Conservation (phyloP, 2,329 filamentous ascomycete species). For the Penicillium sclerotigenum region DNA sequence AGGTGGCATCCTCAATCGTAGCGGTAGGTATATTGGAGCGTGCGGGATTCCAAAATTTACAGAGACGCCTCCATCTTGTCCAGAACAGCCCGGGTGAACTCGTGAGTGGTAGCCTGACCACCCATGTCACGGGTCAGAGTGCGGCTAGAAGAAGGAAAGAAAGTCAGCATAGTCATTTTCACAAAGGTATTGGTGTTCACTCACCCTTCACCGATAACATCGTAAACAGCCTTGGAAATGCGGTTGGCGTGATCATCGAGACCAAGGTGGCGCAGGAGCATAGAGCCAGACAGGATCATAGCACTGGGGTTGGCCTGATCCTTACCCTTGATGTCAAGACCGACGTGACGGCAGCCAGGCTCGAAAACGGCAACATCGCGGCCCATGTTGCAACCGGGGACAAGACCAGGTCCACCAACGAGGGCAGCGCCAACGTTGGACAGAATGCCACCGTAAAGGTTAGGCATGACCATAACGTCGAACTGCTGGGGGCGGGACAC, state of each 20-base stretch:
- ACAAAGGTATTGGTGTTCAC: slow-evolving; percentile 34
- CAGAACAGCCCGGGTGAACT: slow-evolving; percentile 92
- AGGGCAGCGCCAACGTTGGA: slow-evolving; percentile 98
- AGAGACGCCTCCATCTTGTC: slow-evolving; percentile 82
- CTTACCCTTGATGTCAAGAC: slow-evolving; percentile 99
- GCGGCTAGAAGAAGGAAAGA: slow-evolving; percentile 55
- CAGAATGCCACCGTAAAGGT: slow-evolving; percentile 96
- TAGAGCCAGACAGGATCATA: slow-evolving; percentile 88
- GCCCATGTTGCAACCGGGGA: slow-evolving; percentile 99
- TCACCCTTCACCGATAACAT: slow-evolving; percentile 85
- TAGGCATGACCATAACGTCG: slow-evolving; percentile 99
- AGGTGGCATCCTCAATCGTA: slow-evolving; percentile 26
- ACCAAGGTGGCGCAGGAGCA: slow-evolving; percentile 95
- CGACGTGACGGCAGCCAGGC: slow-evolving; percentile 97
- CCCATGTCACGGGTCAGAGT: slow-evolving; percentile 94
- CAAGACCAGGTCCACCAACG: slow-evolving; percentile 93
- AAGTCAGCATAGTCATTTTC: slow-evolving; percentile 4
- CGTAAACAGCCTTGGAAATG: slow-evolving; percentile 78
- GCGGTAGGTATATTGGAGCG: slow-evolving; percentile 18
- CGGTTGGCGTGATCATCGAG: slow-evolving; percentile 98
- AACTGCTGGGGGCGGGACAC: slow-evolving; percentile 96
- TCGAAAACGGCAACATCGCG: slow-evolving; percentile 97
- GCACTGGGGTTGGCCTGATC: slow-evolving; percentile 98
- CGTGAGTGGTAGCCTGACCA: slow-evolving; percentile 80
- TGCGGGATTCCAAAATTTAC: slow-evolving; percentile 44